Evolutionary conservation across 208 protist genomes (phyloP), one percentile per base, ranked within the genome.

Genomic region (Trypanosoma congolense): DNA sequence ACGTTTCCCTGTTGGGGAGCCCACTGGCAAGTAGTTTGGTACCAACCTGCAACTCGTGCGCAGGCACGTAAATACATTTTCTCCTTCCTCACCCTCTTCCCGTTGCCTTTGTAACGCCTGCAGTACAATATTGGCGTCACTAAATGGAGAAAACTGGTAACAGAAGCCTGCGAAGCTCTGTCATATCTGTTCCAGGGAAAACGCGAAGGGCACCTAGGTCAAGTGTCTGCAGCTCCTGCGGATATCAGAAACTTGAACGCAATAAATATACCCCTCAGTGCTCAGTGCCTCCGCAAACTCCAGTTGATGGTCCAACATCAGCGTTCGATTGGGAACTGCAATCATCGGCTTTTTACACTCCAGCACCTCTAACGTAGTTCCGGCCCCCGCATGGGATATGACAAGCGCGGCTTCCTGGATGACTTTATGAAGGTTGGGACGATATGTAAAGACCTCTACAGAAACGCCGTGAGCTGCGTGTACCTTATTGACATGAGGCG

Each of bases 291-390:
- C 69, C 0, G 87, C 87, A 28, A 94, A 75, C 61, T 92, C 81
- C 3, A 87, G 56, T 61, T 96, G 91, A 54, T 96, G 91, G 63
- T 96, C 84, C 5, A 73, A 81, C 91, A 93, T 93, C 22, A 96
- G 80, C 22, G 52, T 25, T 12, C 82, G 77, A 49, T 96, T 96
- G 2, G 91, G 91, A 25, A 96, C 87, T 1, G 89, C 83, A 24
- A 96, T 65, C 22, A 80, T 56, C n/a, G 75, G 77, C 2, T 58
- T 59, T 22, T 59, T 70, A 28, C 63, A 61, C 40, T 90, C 72
- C 19, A 95, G 64, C n/a, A 70, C 73, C 45, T 96, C 87, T 25
- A 95, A 78, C n/a, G 95, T 91, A n/a, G 91, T 95, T 12, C 91
- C 91, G 0, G 88, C 91, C 9, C 91, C 91, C 16, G 87, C 87